phyloP scores from a whole-genome alignment of 805 yeast species.

The Saturnispora quitensis region DNA sequence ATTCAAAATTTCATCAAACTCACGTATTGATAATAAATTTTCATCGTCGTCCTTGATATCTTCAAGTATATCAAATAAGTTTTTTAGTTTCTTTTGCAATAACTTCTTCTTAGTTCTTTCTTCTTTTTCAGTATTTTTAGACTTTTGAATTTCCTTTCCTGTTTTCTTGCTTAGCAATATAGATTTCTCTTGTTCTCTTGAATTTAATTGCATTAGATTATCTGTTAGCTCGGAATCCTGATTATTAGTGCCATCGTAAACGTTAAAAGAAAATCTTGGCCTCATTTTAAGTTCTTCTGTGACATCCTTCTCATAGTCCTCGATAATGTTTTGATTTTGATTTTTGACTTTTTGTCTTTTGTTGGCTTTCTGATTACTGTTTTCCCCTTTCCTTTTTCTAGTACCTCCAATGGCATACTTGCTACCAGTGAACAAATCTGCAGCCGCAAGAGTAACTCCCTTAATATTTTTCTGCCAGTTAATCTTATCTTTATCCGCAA shows the following conservation, averaged over 20 bases:
- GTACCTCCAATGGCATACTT: conserved; percentile 2
- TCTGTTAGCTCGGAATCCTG: neutral
- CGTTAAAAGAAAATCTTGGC: neutral
- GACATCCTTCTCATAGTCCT: neutral
- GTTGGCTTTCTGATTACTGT: neutral
- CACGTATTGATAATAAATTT: neutral
- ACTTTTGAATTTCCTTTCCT: neutral
- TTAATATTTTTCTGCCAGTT: conserved; percentile 31
- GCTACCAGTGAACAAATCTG: conserved; percentile 5
- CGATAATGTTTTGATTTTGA: neutral
- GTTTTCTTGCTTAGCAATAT: neutral
- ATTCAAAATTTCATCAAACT: neutral
- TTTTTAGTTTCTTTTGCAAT: neutral
- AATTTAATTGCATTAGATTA: neutral
- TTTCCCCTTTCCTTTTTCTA: neutral
- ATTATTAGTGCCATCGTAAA: neutral
- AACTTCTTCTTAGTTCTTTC: neutral
- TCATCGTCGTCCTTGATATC: neutral
- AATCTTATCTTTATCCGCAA: conserved; percentile 30
- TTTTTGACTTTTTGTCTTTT: neutral
- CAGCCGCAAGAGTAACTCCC: conserved; percentile 4
- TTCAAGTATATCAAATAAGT: neutral
- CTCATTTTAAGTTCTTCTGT: conserved; percentile 1
- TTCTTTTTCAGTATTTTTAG: neutral
- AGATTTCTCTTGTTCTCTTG: neutral